Conservation (phyloP, 2,329 filamentous ascomycete species). For the Colletotrichum sojae region DNA sequence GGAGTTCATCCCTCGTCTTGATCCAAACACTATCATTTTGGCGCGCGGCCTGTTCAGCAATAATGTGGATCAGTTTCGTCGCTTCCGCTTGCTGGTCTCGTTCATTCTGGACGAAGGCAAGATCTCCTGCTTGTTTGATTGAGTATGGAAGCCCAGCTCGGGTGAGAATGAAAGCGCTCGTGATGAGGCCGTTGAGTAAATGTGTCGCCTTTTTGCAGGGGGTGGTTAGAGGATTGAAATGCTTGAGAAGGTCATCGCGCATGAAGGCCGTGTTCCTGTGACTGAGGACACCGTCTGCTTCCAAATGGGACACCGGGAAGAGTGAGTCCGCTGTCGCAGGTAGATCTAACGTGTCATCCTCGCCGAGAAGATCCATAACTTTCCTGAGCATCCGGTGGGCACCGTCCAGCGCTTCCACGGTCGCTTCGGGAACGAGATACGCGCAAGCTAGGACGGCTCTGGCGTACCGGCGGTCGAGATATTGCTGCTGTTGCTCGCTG, state of each 20-base stretch:
- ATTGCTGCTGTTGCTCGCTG: conserved; percentile 70
- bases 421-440: conserved; percentile 75
- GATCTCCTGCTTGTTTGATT: conserved; percentile 70
- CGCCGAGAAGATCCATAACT: conserved; percentile 72
- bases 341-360: conserved; percentile 69
- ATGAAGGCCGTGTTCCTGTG: conserved; percentile 60
- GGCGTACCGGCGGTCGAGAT: conserved; percentile 75
- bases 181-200: conserved; percentile 74
- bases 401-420: conserved; percentile 69
- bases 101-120: conserved; percentile 74
- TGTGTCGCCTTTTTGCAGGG: conserved; percentile 69
- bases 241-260: conserved; percentile 68
- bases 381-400: conserved; percentile 73
- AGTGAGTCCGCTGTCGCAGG: conserved; percentile 63
- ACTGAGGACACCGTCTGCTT: conserved; percentile 52
- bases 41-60: conserved; percentile 65
- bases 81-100: conserved; percentile 75
- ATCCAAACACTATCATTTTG: conserved; percentile 77
- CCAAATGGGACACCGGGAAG: conserved; percentile 50
- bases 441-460: conserved; percentile 77
- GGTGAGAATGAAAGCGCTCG: conserved; percentile 71
- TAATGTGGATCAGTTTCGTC: conserved; percentile 69
- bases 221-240: conserved; percentile 75
- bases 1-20: conserved; percentile 71
- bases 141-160: conserved; percentile 65